Percentiles rank a stretch among this genome's conserved stretches.
Conservation (phyloP, 495 filamentous ascomycete species). For the Neurospora sp. region DNA sequence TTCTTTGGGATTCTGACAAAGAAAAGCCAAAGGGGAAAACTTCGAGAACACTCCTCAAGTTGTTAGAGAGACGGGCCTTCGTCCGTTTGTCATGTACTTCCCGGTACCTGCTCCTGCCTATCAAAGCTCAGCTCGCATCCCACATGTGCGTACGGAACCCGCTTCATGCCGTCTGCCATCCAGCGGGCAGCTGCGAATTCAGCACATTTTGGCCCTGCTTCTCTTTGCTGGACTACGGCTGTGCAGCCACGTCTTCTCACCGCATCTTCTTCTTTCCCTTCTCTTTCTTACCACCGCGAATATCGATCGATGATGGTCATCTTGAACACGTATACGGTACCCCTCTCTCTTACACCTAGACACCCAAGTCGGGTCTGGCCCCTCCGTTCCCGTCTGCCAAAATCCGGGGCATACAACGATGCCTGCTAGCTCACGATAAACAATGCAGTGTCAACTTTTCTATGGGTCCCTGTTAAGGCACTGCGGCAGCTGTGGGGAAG, state of each 20-base stretch:
- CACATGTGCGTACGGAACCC: not conserved
- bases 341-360: not conserved
- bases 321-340: not conserved
- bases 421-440: not conserved
- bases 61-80: not conserved
- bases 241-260: not conserved
- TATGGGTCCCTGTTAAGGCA: not conserved
- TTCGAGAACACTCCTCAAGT: not conserved
- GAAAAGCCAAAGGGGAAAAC: not conserved
- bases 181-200: not conserved
- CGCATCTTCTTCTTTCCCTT: not conserved
- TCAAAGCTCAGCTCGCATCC: not conserved
- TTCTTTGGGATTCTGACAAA: not conserved
- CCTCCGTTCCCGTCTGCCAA: not conserved
- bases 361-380: not conserved
- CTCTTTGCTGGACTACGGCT: not conserved
- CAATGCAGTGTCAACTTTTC: not conserved
- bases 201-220: not conserved
- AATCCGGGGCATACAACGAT: not conserved
- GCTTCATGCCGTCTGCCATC: not conserved
- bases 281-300: not conserved
- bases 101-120: not conserved
- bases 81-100: not conserved
- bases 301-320: not conserved
- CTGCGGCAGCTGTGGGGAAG: not conserved